Evolutionary conservation across 345 rosid genomes (phyloP).

Genomic region (Populus euphratica): DNA sequence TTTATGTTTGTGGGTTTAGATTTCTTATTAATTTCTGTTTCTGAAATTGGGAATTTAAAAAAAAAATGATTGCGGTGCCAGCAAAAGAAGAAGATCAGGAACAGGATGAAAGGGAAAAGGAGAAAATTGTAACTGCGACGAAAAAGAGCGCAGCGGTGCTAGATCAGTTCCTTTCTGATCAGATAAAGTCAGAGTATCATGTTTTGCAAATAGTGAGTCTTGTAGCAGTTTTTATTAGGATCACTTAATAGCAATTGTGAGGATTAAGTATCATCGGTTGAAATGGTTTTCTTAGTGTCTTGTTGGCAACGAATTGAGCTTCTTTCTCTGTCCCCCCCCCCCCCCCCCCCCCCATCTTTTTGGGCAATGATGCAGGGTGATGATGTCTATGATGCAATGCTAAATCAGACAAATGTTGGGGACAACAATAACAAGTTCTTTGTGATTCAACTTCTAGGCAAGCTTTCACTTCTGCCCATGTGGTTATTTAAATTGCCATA

Average conservation of each 20-base stretch:
- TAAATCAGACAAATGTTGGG: constrained; percentile 78
- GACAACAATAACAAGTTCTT: constrained; percentile 79
- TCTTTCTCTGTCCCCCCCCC: not conserved
- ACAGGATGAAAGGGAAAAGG: constrained; percentile 28
- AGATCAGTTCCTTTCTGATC: constrained; percentile 74
- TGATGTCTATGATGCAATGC: constrained; percentile 74
- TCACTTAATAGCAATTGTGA: not conserved
- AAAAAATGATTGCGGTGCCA: constrained; percentile 6
- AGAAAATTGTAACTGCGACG: constrained; percentile 58
- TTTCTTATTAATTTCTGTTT: too few species aligned
- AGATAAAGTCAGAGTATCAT: constrained; percentile 67
- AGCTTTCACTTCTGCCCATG: constrained; percentile 13
- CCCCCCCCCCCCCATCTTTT: not conserved
- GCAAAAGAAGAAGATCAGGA: constrained; percentile 40
- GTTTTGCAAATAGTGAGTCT: constrained; percentile 55
- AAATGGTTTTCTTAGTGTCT: not conserved
- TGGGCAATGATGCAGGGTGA: constrained; percentile 48
- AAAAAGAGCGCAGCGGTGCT: constrained; percentile 83
- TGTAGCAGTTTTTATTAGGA: not conserved
- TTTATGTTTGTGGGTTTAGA: too few species aligned
- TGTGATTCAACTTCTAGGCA: constrained; percentile 77
- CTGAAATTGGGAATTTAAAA: too few species aligned
- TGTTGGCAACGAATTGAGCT: not conserved
- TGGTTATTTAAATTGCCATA: not conserved
- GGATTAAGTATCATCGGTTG: not conserved